phyloP scores from a whole-genome alignment of 768 basidiomycete species.

The Lentinus tigrinus region DNA sequence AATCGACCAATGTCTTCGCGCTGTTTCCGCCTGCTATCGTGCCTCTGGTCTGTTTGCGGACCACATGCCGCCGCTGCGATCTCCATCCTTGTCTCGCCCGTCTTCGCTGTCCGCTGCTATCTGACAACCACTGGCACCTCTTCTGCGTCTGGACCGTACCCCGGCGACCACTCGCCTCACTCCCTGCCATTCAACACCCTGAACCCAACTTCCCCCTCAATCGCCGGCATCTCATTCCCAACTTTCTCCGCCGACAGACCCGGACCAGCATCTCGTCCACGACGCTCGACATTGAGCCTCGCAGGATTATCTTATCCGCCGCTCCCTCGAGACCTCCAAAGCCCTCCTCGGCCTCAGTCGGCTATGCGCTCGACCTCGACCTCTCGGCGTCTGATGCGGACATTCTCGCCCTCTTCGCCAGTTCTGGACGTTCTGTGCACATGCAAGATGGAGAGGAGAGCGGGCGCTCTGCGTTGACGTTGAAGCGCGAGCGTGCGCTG shows the following conservation, averaged over 20 bases:
- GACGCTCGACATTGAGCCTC: constrained; percentile 65
- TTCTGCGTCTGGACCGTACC: background rate
- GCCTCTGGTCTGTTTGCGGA: background rate
- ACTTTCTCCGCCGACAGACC: constrained; percentile 36
- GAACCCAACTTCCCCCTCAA: background rate
- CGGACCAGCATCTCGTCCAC: constrained; percentile 43
- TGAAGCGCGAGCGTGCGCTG: constrained; percentile 59
- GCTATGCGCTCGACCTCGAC: constrained; percentile 57
- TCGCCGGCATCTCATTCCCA: background rate
- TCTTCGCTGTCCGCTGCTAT: no score
- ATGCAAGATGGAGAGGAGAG: no score
- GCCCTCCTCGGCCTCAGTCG: no score
- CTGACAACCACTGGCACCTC: background rate
- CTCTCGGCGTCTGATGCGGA: constrained; percentile 55
- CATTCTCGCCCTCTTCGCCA: constrained; percentile 34
- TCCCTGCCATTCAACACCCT: background rate
- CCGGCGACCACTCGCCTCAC: no score
- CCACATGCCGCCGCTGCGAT: no score
- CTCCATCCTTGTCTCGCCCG: no score
- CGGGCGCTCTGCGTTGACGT: constrained; percentile 32
- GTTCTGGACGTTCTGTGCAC: constrained; percentile 25
- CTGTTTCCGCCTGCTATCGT: no score
- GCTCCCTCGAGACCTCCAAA: no score
- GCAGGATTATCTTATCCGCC: constrained; percentile 47
- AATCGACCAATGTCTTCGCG: background rate